Evolutionary conservation across 768 basidiomycete species (phyloP), one percentile per base, ranked within the genome.

Genomic region (Naganishia friedmannii): DNA sequence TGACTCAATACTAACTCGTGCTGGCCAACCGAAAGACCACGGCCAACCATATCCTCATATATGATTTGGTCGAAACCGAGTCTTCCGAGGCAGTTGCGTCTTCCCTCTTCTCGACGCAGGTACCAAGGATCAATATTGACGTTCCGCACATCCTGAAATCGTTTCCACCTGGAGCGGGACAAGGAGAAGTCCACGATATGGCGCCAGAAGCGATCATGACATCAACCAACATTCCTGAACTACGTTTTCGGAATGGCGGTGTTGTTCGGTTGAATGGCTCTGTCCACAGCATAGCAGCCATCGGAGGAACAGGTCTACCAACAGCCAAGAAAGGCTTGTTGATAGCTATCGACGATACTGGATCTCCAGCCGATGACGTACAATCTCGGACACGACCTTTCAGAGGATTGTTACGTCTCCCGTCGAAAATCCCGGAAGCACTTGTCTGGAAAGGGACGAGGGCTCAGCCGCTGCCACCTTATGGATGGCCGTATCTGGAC

Each of bases 111-210:
- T 63, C 37, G 15, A 23, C 60, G 23, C 39, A 45, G 23, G 10
- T 29, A 26, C 34, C 42, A 3, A 63, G 26, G 12, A 63, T 63
- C 42, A 63, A 63, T 42, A 42, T 63, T 10, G 60, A 63, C 10
- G 42, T 63, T 2, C 60, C 60, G 17, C 60, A 63, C n/a, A 63
- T 63, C 39, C 39, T 63, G 17, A 39, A 63, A 19, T 45, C 23
- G 15, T 63, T 63, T 45, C 60, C 60, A 17, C 39, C 39, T 1
- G 60, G 60, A n/a, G 39, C 60, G n/a, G 60, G 60, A 28, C 60
- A 63, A 63, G 60, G 60, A 45, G 60, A 63, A 45, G 60, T 63
- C 21, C 46, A 63, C 15, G 60, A 45, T 19, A 26, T 63, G 28
- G 17, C 60, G 19, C 60, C 60, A 15, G 39, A 23, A 29, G 60